These are phyloP conservation scores for Zygoascus ofunaensis DNA, from an alignment of 805 yeast species.

Conservation along the genomic window DNA sequence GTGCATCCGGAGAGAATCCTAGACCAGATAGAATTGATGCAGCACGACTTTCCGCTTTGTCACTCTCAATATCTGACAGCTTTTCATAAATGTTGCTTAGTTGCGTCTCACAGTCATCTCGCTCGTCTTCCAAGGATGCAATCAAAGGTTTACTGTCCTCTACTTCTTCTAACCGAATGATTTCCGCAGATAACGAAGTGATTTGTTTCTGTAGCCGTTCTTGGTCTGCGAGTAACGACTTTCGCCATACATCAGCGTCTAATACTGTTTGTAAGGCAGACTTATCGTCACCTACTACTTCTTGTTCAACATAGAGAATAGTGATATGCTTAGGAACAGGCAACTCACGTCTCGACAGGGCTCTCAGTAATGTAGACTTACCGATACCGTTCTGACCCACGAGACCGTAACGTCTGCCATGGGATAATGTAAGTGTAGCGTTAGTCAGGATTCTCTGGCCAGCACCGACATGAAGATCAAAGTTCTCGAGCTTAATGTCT, in stretches of 20 bases:
- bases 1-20: conserved; percentile 87
- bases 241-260: conserved; percentile 99
- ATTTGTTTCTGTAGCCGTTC: conserved; percentile 51
- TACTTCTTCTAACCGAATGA: conserved; percentile 27
- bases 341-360: conserved; percentile 87
- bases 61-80: conserved; percentile 87
- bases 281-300: conserved; percentile 86
- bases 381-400: conserved; percentile 99
- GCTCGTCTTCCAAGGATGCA: conserved; percentile 77
- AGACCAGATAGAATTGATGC: conserved; percentile 87
- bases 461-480: conserved; percentile 91
- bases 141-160: conserved; percentile 38
- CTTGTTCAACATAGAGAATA: conserved; percentile 95
- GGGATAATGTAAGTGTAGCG: conserved; percentile 75
- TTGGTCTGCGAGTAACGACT: conserved; percentile 74
- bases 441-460: conserved; percentile 89
- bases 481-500: conserved; percentile 85
- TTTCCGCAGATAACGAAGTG: conserved; percentile 60
- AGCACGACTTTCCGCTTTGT: conserved; percentile 95
- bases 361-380: conserved; percentile 87
- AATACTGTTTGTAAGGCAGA: conserved; percentile 89
- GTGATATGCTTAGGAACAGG: conserved; percentile 93
- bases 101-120: conserved; percentile 73
- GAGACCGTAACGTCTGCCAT: conserved; percentile 92
- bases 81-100: conserved; percentile 74